Conservation (phyloP, 139 green algal species). For the Diplosphaera chodatii region DNA sequence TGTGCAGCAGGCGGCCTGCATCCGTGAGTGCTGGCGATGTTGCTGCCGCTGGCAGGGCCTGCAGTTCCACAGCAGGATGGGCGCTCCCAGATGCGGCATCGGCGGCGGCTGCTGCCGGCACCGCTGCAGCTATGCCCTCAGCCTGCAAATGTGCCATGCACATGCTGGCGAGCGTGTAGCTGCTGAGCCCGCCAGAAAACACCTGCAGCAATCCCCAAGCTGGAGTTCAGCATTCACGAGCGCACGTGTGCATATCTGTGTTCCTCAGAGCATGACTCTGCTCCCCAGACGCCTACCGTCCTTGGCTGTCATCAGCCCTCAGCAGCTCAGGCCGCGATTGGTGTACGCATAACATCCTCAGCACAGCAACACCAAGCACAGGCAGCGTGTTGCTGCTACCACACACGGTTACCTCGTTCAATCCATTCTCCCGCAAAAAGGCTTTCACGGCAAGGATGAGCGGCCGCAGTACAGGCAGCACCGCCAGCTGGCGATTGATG, state of each 20-base stretch:
- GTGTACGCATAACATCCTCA: no score
- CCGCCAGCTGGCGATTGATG: slow-evolving; percentile 28
- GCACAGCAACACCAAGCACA: no score
- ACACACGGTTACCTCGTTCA: no score
- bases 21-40: slow-evolving; percentile 27
- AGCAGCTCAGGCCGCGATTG: no score
- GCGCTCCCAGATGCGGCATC: not conserved
- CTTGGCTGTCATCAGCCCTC: no score
- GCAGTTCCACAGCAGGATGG: not conserved
- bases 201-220: no score
- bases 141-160: slow-evolving; percentile 63
- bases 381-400: no score
- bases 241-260: no score
- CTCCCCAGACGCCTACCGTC: no score
- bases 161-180: slow-evolving; percentile 71
- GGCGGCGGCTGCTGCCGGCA: not conserved
- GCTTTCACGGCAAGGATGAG: slow-evolving; percentile 67
- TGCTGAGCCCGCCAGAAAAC: slow-evolving; percentile 56
- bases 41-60: not conserved
- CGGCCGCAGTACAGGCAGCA: slow-evolving; percentile 50
- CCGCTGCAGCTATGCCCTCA: slow-evolving; percentile 15
- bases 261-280: no score
- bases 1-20: slow-evolving; percentile 47
- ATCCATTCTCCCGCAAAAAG: slow-evolving; percentile 38
- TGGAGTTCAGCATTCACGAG: no score